Conservation (phyloP, 768 basidiomycete genomes). For the Dioszegia crocea region DNA sequence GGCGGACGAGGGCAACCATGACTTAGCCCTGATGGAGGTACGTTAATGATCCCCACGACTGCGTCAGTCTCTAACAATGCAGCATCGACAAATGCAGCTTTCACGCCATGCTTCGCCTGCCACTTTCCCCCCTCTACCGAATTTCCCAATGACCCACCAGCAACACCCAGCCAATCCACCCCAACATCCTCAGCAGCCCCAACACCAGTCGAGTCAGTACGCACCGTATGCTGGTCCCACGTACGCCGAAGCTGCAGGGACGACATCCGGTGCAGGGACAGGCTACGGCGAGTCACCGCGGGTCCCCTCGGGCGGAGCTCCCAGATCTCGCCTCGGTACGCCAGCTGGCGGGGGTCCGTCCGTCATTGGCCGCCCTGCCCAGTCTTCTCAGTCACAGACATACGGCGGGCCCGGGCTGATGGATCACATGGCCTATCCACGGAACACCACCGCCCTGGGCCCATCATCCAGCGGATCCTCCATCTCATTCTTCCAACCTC, state of each 20-base stretch:
- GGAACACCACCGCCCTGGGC: conserved; percentile 1
- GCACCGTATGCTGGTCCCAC: conserved; percentile 11
- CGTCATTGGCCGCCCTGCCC: neutral
- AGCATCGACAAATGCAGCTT: conserved; percentile 21
- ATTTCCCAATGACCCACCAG: neutral
- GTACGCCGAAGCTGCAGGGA: conserved; percentile 3
- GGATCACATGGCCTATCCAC: conserved; percentile 6
- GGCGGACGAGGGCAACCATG: conserved; percentile 27
- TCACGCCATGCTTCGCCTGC: conserved; percentile 28
- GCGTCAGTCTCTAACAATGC: neutral
- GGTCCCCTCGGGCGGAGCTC: neutral
- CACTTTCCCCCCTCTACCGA: conserved; percentile 12
- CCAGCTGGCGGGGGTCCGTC: neutral
- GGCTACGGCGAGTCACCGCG: neutral
- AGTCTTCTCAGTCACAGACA: neutral
- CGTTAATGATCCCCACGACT: conserved; percentile 2
- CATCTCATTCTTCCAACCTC: neutral
- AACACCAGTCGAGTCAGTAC: conserved; percentile 5
- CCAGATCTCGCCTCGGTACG: neutral
- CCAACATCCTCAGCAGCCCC: no score
- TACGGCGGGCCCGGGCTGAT: neutral
- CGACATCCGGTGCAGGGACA: neutral
- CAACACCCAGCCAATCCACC: neutral
- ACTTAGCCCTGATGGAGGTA: conserved; percentile 45
- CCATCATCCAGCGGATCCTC: neutral